Conservation (phyloP, 1,284 basidiomycete genomes). For the Calocybe gambosa region DNA sequence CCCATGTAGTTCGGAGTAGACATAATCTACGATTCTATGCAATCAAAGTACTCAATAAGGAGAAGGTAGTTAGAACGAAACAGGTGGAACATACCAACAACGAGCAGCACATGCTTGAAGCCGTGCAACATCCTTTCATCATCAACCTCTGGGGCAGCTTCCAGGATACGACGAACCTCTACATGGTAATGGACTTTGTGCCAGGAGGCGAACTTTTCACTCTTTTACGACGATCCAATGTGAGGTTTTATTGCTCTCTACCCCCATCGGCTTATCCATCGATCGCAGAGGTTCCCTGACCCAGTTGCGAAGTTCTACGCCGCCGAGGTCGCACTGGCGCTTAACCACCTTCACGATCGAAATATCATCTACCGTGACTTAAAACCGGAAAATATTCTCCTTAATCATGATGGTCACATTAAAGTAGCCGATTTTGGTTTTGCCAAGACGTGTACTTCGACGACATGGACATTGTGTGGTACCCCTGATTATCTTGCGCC, state of each 20-base stretch:
- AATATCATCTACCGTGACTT: conserved; percentile 97
- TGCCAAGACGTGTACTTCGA: conserved; percentile 85
- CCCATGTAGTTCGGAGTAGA: conserved; percentile 68
- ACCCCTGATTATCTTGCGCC: conserved; percentile 97
- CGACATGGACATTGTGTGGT: conserved; percentile 97
- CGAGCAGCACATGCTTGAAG: conserved; percentile 86
- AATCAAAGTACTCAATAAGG: conserved; percentile 91
- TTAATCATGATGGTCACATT: conserved; percentile 93
- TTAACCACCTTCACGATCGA: conserved; percentile 87
- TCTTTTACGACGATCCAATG: conserved; percentile 83
- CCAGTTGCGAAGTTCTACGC: conserved; percentile 99
- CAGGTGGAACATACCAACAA: conserved; percentile 98
- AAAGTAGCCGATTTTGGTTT: conserved; percentile 99
- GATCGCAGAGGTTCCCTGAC: conserved; percentile 85
- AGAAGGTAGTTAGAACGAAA: conserved; percentile 93
- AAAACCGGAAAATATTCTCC: conserved; percentile 95
- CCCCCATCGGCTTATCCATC: conserved; percentile 2
- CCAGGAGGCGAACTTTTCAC: conserved; percentile 97
- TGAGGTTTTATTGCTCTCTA: conserved; percentile 31
- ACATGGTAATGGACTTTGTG: conserved; percentile 99
- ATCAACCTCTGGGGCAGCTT: conserved; percentile 99
- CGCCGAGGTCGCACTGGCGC: conserved; percentile 92
- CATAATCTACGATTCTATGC: conserved; percentile 94
- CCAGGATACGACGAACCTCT: conserved; percentile 89
- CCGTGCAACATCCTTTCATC: conserved; percentile 93